A percentile compares a stretch with the other conserved stretches of the same genome.
Conservation (phyloP, 2,329 filamentous ascomycete species). For the Shiraia bambusicola region DNA sequence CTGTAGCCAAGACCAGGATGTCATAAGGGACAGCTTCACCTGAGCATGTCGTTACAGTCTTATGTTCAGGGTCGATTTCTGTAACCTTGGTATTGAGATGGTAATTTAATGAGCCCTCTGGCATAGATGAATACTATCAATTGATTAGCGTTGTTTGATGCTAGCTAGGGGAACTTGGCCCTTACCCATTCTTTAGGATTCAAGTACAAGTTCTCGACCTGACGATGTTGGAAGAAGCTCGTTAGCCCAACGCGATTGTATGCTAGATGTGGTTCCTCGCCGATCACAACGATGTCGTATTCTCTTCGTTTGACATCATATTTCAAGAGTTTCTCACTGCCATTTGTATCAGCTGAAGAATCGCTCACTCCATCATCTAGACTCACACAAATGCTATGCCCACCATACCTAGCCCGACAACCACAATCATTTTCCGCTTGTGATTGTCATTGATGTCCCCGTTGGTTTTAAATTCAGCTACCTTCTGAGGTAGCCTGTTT, state of each 20-base stretch:
- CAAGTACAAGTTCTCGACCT: conserved; percentile 84
- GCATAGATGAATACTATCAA: conserved; percentile 64
- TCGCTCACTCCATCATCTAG: background rate
- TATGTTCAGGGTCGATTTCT: conserved; percentile 63
- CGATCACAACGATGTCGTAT: conserved; percentile 81
- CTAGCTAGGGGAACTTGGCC: background rate
- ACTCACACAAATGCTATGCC: conserved; percentile 84
- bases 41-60: conserved; percentile 69
- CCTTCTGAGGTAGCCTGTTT: conserved; percentile 48
- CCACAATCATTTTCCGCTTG: conserved; percentile 67
- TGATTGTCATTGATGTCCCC: conserved; percentile 30
- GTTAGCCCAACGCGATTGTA: conserved; percentile 91
- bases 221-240: conserved; percentile 82
- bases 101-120: conserved; percentile 69
- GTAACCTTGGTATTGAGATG: conserved; percentile 74
- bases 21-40: conserved; percentile 74
- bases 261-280: conserved; percentile 82
- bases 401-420: conserved; percentile 91
- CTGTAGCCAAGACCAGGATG: conserved; percentile 79
- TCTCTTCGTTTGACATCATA: conserved; percentile 73
- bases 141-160: conserved; percentile 3
- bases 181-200: conserved; percentile 79
- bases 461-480: conserved; percentile 32
- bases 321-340: conserved; percentile 84
- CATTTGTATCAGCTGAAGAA: background rate